phyloP scores from a whole-genome alignment of 441 rosid species.

The Gossypium lobatum region DNA sequence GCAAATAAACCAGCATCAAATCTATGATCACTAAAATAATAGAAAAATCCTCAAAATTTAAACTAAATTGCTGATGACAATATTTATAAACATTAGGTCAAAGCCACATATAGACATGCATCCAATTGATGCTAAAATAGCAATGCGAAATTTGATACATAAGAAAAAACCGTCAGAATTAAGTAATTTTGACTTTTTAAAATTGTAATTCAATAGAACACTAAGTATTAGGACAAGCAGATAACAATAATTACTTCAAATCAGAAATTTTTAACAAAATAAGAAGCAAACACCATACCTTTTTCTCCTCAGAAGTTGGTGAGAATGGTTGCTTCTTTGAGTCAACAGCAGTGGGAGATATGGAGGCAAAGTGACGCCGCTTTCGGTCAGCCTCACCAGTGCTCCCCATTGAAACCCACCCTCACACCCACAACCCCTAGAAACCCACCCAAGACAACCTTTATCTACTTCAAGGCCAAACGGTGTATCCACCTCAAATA shows the following conservation, averaged over 20 bases:
- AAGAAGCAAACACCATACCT: conserved; percentile 25
- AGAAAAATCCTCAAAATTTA: neutral
- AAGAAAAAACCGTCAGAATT: conserved; percentile 5
- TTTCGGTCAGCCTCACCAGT: conserved; percentile 91
- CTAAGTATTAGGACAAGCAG: neutral
- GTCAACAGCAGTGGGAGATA: conserved; percentile 69
- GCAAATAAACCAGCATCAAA: neutral
- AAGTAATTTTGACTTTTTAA: neutral
- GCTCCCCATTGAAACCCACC: conserved; percentile 68
- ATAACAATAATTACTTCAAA: neutral
- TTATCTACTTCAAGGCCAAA: conserved; percentile 27
- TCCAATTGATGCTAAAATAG: neutral
- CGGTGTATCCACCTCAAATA: neutral
- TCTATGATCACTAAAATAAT: neutral
- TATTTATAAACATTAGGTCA: neutral
- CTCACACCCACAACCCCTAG: conserved; percentile 39
- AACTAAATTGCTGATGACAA: neutral
- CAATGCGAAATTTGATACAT: neutral
- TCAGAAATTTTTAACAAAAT: neutral
- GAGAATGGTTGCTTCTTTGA: conserved; percentile 69
- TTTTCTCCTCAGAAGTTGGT: conserved; percentile 77
- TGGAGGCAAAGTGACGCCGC: conserved; percentile 71
- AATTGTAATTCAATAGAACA: neutral
- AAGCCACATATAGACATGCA: neutral
- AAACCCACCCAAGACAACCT: conserved; percentile 22